Evolutionary conservation across 805 yeast genomes (phyloP).

Genomic region (Candida methanosorbosa): DNA sequence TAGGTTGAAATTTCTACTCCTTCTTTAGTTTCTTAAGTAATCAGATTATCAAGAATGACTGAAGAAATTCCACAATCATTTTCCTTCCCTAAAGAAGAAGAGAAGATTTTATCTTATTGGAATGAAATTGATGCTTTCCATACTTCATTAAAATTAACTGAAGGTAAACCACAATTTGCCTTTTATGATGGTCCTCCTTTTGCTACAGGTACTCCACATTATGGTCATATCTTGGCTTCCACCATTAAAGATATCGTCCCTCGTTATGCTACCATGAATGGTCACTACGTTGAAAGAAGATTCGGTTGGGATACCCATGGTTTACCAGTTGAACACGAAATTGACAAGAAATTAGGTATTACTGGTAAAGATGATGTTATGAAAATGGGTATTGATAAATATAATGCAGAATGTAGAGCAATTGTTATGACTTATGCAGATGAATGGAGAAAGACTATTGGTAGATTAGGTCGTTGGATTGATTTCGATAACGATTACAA

Average conservation of each 20-base stretch:
- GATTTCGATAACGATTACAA: constrained; percentile 98
- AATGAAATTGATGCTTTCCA: constrained; percentile 91
- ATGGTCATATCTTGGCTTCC: constrained; percentile 95
- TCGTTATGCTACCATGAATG: constrained; percentile 96
- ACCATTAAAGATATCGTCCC: constrained; percentile 97
- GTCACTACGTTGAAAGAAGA: constrained; percentile 91
- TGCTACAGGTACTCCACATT: constrained; percentile 99
- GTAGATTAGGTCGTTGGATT: constrained; percentile 97
- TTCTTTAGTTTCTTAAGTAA: too few relatives aligned
- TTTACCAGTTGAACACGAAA: constrained; percentile 95
- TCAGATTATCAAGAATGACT: too few relatives aligned
- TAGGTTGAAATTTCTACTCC: too few relatives aligned
- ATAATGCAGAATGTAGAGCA: constrained; percentile 89
- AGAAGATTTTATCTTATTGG: constrained; percentile 74
- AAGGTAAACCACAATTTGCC: constrained; percentile 81
- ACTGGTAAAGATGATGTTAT: constrained; percentile 91
- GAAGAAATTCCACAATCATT: constrained; percentile 30
- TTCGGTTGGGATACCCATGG: constrained; percentile 99
- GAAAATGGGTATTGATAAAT: constrained; percentile 88
- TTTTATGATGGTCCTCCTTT: constrained; percentile 99
- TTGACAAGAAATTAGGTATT: constrained; percentile 94
- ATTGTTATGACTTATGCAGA: constrained; percentile 96
- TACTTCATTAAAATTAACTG: constrained; percentile 69
- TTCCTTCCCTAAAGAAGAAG: constrained; percentile 87
- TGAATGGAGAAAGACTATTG: constrained; percentile 91